Base-by-base conservation (phyloP, 306 rosid species). In the Rubus parviflorus region DNA sequence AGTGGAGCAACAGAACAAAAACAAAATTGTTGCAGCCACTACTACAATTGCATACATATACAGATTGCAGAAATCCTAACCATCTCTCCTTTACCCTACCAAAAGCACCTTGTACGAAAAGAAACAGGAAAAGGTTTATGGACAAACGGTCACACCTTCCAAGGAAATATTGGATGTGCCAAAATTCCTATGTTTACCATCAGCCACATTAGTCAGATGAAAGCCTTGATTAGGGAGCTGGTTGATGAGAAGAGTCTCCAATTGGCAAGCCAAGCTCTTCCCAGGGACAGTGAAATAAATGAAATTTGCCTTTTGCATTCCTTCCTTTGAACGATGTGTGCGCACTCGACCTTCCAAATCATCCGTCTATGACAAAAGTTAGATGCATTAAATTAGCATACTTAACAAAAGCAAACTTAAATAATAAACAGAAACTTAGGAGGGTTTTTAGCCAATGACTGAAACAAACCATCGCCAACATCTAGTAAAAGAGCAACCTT, bases 231-330 rank as follows among this genome's bases (percentile, higher is more conserved):
- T 82, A 16, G 97, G 90, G 49, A 95, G 97, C 78, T 90, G 97
- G 76, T 92, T 95, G 83, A 95, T 92, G 85, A 95, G 97, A 68
- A 90, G 91, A 51, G 97, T 89, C 88, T 95, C 97, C 23, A 95
- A 81, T 81, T 95, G 89, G 87, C 97, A 89, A 19, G 97, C 97
- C 86, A 92, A 45, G 85, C 99, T 89, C 90, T 92, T 92, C 20
- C 97, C 97, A 0, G 86, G 85, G 66, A 92, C 96, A 40, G 75
- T 80, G 80, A 92, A 89, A 79, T 95, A 95, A 46, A 95, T 83
- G 66, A 92, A 87, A 46, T 79, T 45, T 4, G 88, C 87, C 38
- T 89, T 88, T 66, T 80, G 90, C 97, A 89, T 72, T 67, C 94
- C 97, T 78, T 88, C 97, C 80, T 88, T 92, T 12, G 82, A 79